Evolutionary conservation across 148 eudicot species (phyloP).

Genomic region (Nepenthes gracilis): DNA sequence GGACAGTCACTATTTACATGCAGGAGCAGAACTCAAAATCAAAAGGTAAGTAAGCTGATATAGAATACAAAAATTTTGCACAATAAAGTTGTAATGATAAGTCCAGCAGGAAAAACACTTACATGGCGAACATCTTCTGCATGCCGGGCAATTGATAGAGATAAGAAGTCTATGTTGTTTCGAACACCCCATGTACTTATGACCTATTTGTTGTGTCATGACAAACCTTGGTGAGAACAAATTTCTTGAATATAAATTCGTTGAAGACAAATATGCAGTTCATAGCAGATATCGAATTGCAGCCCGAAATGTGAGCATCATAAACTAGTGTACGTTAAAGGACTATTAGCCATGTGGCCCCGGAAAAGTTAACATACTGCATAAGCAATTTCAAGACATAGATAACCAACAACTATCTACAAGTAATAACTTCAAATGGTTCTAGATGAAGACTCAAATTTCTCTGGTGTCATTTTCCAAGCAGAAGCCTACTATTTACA

Average conservation of each 20-base stretch:
- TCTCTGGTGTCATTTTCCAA: too few relatives aligned
- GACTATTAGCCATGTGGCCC: too few relatives aligned
- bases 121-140: slow-evolving; percentile 97
- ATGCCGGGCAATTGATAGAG: slow-evolving; percentile 74
- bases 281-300: too few relatives aligned
- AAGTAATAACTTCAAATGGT: too few relatives aligned
- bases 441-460: too few relatives aligned
- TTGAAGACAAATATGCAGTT: background rate
- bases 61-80: background rate
- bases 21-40: background rate
- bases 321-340: too few relatives aligned
- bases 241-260: background rate
- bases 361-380: too few relatives aligned
- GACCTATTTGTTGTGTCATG: background rate
- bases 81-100: background rate
- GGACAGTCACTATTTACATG: background rate
- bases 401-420: too few relatives aligned
- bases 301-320: too few relatives aligned
- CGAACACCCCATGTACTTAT: slow-evolving; percentile 88
- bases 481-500: too few relatives aligned
- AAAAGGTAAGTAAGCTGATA: background rate
- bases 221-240: slow-evolving; percentile 24
- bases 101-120: slow-evolving; percentile 4
- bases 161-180: slow-evolving; percentile 87
- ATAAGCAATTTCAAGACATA: too few relatives aligned